Evolutionary conservation across 164 flowering plant species (phyloP).

Genomic region (Stephania yunnanensis): DNA sequence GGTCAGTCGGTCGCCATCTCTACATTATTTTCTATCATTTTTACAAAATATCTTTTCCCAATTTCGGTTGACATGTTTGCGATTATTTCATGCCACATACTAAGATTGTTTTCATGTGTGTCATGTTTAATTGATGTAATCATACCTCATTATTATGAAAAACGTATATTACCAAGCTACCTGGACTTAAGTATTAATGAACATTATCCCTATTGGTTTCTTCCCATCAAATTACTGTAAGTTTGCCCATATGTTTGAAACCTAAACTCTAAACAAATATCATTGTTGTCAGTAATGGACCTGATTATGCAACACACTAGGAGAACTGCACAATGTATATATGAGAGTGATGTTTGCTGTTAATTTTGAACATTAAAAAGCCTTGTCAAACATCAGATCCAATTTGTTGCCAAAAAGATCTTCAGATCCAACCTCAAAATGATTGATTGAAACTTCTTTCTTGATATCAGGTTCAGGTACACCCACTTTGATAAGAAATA

Average conservation of each 20-base stretch:
- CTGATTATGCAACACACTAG: not conserved
- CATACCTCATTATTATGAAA: not conserved
- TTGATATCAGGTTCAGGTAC: conserved; percentile 56
- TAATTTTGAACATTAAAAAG: not conserved
- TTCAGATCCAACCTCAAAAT: not conserved
- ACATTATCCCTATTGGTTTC: not conserved
- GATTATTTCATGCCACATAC: not conserved
- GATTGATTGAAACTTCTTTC: not conserved
- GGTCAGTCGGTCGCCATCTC: no score
- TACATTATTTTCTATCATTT: no score
- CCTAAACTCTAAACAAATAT: not conserved
- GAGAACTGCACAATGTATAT: not conserved
- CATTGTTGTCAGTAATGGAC: not conserved
- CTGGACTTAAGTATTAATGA: no score
- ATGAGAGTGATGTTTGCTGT: not conserved
- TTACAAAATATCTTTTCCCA: no score
- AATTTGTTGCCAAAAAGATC: no score
- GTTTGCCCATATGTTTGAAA: not conserved
- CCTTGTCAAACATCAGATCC: not conserved
- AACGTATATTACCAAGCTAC: not conserved
- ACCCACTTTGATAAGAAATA: conserved; percentile 68
- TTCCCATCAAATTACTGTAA: not conserved
- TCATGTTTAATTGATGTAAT: not conserved
- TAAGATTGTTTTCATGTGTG: not conserved
- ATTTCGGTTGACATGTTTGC: not conserved